Percentiles rank a stretch among this genome's conserved stretches.
phyloP scores from a whole-genome alignment of 2,329 filamentous ascomycete species.

The Chrysoporthe puriensis region DNA sequence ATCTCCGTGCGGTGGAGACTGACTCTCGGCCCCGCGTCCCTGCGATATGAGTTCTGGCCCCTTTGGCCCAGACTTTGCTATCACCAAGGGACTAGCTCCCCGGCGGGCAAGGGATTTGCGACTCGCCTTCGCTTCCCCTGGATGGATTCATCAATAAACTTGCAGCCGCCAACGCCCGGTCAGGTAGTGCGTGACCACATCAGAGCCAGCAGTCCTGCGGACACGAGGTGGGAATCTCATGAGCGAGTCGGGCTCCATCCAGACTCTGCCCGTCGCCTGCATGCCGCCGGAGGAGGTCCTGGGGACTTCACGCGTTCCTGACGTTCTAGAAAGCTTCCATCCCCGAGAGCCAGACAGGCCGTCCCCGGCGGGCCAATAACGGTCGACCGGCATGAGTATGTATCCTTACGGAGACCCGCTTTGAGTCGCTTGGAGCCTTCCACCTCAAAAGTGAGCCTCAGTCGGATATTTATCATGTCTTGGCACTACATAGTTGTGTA shows the following conservation, averaged over 20 bases:
- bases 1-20: slow-evolving; percentile 27
- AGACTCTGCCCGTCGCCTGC: background rate
- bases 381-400: background rate
- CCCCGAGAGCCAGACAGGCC: slow-evolving; percentile 11
- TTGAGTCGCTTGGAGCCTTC: slow-evolving; percentile 5
- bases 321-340: slow-evolving; percentile 24
- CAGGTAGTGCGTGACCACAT: slow-evolving; percentile 7
- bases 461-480: background rate
- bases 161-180: slow-evolving; percentile 17
- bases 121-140: background rate
- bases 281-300: background rate
- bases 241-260: background rate
- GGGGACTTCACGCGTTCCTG: background rate
- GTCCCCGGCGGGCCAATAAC: background rate
- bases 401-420: slow-evolving; percentile 3
- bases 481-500: background rate
- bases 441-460: background rate
- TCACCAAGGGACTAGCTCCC: background rate
- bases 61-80: slow-evolving; percentile 9
- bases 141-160: background rate
- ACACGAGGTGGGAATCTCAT: background rate
- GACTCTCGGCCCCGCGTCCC: slow-evolving; percentile 4
- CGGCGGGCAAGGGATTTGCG: background rate
- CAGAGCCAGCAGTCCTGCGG: slow-evolving; percentile 6
- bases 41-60: slow-evolving; percentile 12